A percentile compares a stretch with the other conserved stretches of the same genome.
Evolutionary conservation across 1,284 basidiomycete genomes (phyloP).

Genomic region (Trametes hirsuta): DNA sequence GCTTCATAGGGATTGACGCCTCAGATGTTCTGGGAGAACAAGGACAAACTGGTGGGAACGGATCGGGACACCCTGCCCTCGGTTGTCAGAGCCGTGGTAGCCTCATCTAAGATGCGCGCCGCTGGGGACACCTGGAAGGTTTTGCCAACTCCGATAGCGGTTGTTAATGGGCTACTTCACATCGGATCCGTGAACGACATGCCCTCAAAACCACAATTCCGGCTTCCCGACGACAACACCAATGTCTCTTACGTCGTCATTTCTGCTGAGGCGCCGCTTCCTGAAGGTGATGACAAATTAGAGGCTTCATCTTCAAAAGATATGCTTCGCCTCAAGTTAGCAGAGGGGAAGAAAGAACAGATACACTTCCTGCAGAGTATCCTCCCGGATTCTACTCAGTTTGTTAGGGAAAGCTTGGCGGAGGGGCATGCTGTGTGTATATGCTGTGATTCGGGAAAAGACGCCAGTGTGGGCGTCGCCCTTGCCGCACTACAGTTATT

Average conservation of each 20-base stretch:
- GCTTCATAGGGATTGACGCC: slow-evolving; percentile 69
- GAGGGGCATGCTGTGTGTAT: slow-evolving; percentile 48
- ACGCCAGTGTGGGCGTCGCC: slow-evolving; percentile 65
- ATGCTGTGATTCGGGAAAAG: slow-evolving; percentile 59
- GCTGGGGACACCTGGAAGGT: slow-evolving; percentile 19
- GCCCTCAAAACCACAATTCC: slow-evolving; percentile 23
- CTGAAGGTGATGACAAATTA: not conserved
- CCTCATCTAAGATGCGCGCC: not conserved
- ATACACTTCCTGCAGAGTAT: slow-evolving; percentile 50
- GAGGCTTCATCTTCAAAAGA: not conserved
- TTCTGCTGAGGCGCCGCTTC: slow-evolving; percentile 6
- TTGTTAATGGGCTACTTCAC: slow-evolving; percentile 28
- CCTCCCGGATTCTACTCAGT: slow-evolving; percentile 53
- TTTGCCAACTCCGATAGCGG: slow-evolving; percentile 30
- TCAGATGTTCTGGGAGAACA: slow-evolving; percentile 69
- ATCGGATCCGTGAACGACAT: slow-evolving; percentile 30
- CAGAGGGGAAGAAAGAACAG: slow-evolving; percentile 58
- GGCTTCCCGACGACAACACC: slow-evolving; percentile 2
- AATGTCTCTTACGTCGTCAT: slow-evolving; percentile 29
- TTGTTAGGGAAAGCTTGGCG: slow-evolving; percentile 46
- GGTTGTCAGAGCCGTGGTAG: slow-evolving; percentile 51
- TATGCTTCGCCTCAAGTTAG: slow-evolving; percentile 37
- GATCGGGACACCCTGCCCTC: slow-evolving; percentile 50
- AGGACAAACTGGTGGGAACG: slow-evolving; percentile 49
- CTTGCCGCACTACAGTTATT: slow-evolving; percentile 58